A percentile compares a stretch with the other conserved stretches of the same genome.
phyloP scores from a whole-genome alignment of 768 basidiomycete genomes.

The Amanita muscaria region DNA sequence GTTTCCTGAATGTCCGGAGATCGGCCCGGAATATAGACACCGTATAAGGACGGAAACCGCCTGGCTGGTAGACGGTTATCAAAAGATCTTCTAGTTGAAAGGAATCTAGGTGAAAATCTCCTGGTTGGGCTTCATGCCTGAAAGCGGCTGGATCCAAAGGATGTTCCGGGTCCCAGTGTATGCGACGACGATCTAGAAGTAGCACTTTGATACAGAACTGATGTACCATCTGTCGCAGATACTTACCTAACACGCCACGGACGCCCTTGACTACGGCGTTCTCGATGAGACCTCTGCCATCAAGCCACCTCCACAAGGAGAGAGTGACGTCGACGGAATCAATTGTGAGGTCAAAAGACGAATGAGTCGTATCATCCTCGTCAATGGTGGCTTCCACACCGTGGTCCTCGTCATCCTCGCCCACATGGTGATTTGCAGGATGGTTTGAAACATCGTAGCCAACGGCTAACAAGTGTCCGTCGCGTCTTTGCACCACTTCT shows the following conservation, averaged over 20 bases:
- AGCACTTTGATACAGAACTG: background rate
- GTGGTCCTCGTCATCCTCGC: slow-evolving; percentile 53
- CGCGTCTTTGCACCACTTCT: slow-evolving; percentile 13
- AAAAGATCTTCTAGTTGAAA: slow-evolving; percentile 89
- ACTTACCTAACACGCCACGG: slow-evolving; percentile 80
- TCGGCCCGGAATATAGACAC: slow-evolving; percentile 92
- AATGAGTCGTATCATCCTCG: slow-evolving; percentile 58
- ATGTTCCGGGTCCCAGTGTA: slow-evolving; percentile 79
- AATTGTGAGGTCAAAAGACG: slow-evolving; percentile 88
- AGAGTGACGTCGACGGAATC: slow-evolving; percentile 95
- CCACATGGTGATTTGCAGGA: slow-evolving; percentile 53
- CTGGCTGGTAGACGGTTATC: slow-evolving; percentile 91
- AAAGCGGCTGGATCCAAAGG: slow-evolving; percentile 75
- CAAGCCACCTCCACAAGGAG: slow-evolving; percentile 86
- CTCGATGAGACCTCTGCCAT: slow-evolving; percentile 88
- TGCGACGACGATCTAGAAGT: slow-evolving; percentile 72
- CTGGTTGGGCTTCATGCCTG: slow-evolving; percentile 61
- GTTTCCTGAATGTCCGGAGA: slow-evolving; percentile 74
- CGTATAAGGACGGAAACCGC: slow-evolving; percentile 84
- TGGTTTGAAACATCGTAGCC: slow-evolving; percentile 76
- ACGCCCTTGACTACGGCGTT: slow-evolving; percentile 92
- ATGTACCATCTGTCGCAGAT: background rate
- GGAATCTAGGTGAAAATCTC: slow-evolving; percentile 89
- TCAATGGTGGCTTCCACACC: slow-evolving; percentile 24
- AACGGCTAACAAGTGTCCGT: slow-evolving; percentile 47